A percentile compares a stretch with the other conserved stretches of the same genome.
These are phyloP conservation scores for Apiotrichum akiyoshidainum DNA, from an alignment of 1,284 basidiomycete species.

Conservation along the genomic window DNA sequence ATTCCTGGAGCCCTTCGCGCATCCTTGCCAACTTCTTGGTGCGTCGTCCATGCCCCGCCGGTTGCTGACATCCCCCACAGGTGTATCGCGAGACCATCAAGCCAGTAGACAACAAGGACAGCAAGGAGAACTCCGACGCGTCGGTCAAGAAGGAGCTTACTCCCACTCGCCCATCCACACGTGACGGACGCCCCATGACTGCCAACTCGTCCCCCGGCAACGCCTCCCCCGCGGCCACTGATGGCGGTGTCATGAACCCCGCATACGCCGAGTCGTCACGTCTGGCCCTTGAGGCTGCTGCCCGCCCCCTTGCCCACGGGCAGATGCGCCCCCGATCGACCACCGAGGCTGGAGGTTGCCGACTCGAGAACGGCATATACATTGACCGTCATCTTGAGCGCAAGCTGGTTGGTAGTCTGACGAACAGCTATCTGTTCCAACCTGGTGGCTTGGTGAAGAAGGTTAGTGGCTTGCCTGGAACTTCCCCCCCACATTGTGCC, in stretches of 20 bases:
- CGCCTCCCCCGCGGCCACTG: conserved; percentile 8
- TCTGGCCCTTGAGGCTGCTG: conserved; percentile 19
- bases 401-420: conserved; percentile 78
- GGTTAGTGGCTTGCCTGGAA: conserved; percentile 54
- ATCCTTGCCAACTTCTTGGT: conserved; percentile 86
- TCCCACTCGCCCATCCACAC: conserved; percentile 10
- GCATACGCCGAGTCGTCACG: conserved; percentile 20
- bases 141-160: conserved; percentile 14
- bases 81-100: conserved; percentile 91
- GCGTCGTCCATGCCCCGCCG: conserved; percentile 22
- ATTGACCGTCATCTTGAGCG: conserved; percentile 56
- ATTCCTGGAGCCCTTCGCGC: conserved; percentile 69
- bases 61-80: conserved; percentile 19
- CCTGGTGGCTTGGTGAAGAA: conserved; percentile 90
- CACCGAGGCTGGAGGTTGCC: conserved; percentile 23
- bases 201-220: conserved; percentile 18
- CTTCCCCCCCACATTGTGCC: not conserved
- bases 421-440: conserved; percentile 88
- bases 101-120: conserved; percentile 36
- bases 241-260: not conserved
- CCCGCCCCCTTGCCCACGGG: conserved; percentile 17
- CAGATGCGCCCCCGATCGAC: conserved; percentile 22
- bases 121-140: conserved; percentile 13
- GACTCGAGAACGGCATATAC: conserved; percentile 21
- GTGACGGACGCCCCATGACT: conserved; percentile 17